Percentiles rank a stretch among this genome's conserved stretches.
phyloP scores from a whole-genome alignment of 2,329 filamentous ascomycete genomes.

The Nemania sp. region DNA sequence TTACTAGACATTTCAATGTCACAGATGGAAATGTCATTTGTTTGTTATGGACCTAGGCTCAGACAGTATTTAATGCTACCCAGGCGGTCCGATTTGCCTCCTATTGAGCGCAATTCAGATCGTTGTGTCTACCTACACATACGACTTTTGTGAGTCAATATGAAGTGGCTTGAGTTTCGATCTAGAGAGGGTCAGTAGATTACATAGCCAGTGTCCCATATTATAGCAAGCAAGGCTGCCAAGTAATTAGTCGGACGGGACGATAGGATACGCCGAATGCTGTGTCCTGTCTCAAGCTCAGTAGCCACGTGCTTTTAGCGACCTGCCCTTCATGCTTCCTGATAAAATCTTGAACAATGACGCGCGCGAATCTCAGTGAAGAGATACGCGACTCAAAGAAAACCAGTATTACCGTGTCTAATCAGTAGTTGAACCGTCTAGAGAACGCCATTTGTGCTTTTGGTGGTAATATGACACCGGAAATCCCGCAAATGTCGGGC shows the following conservation, averaged over 20 bases:
- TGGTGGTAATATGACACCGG: slow-evolving; percentile 30
- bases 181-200: slow-evolving; percentile 37
- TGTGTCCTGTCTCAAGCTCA: slow-evolving; percentile 15
- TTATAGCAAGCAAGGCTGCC: slow-evolving; percentile 16
- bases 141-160: slow-evolving; percentile 25
- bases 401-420: slow-evolving; percentile 39
- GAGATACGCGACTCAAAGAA: slow-evolving; percentile 28
- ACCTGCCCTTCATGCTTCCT: slow-evolving; percentile 18
- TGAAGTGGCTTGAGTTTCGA: slow-evolving; percentile 30
- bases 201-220: slow-evolving; percentile 28
- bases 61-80: slow-evolving; percentile 31
- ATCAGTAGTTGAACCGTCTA: slow-evolving; percentile 40
- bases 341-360: slow-evolving; percentile 24
- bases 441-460: slow-evolving; percentile 42
- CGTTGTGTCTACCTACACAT: slow-evolving; percentile 32
- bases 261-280: slow-evolving; percentile 9
- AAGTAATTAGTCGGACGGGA: slow-evolving; percentile 17
- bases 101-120: slow-evolving; percentile 30
- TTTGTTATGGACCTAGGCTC: neutral
- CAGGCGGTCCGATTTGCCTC: slow-evolving; percentile 30
- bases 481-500: slow-evolving; percentile 19
- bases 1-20: neutral
- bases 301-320: slow-evolving; percentile 3
- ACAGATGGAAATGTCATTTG: neutral
- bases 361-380: slow-evolving; percentile 29